These are phyloP conservation scores for Rhododendron kiyosumense DNA, from an alignment of 148 eudicot species.

Conservation along the genomic window DNA sequence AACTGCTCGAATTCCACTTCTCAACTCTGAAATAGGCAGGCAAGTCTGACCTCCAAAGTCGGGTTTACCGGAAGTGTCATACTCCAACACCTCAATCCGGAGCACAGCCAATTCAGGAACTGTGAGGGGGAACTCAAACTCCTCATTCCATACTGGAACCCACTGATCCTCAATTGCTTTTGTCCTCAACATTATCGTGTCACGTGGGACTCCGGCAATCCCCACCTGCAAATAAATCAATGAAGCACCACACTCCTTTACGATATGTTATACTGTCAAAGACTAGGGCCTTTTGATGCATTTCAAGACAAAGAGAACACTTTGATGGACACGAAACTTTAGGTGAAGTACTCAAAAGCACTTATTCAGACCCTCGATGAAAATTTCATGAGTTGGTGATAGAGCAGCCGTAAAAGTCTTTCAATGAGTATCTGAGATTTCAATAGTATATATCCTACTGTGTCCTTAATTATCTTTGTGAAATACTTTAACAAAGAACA, in stretches of 20 bases:
- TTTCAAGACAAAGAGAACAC: not conserved
- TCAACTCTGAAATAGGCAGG: constrained; percentile 50
- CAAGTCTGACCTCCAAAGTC: constrained; percentile 68
- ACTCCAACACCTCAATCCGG: constrained; percentile 46
- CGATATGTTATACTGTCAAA: not conserved
- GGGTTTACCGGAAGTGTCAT: constrained; percentile 30
- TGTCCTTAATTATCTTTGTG: too few relatives aligned
- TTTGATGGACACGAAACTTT: not conserved
- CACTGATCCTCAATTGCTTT: constrained; percentile 45
- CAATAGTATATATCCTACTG: not conserved
- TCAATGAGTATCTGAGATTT: not conserved
- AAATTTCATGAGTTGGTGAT: not conserved
- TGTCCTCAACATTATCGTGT: constrained; percentile 37
- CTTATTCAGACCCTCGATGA: not conserved
- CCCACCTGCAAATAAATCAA: constrained; percentile 34
- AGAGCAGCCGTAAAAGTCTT: not conserved
- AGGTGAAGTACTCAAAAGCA: not conserved
- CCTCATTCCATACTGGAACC: constrained; percentile 56
- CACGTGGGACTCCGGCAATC: constrained; percentile 54
- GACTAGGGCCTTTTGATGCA: not conserved
- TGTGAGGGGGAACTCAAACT: constrained; percentile 46
- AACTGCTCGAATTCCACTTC: constrained; percentile 49
- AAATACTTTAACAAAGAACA: not conserved
- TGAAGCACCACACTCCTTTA: not conserved
- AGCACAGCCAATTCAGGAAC: constrained; percentile 58